Base-by-base conservation (phyloP, 2,329 filamentous ascomycete genomes). In the Chaetomium olivaceum region DNA sequence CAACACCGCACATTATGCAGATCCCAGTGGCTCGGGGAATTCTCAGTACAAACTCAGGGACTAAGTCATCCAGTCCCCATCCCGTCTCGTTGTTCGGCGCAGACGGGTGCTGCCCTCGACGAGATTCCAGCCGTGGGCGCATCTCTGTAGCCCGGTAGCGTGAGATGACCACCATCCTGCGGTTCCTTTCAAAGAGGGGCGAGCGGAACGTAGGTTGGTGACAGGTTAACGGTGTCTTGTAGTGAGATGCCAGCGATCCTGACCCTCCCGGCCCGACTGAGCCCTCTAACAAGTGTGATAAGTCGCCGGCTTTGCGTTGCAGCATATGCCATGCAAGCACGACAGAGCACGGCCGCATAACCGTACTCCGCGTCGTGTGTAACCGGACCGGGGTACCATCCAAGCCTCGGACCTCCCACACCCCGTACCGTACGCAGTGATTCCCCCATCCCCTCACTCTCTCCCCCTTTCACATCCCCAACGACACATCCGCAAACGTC, bases 401-500 rank as follows among this genome's bases (percentile, higher is more conserved):
- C 33, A 12, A 36, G 8, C 33, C 8, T 36, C 33, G 33, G 33
- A 36, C 1, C 11, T 36, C 33, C 33, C 33, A 36, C 8, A 36
- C 12, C 33, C 33, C 33, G 33, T 36, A 29, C 6, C 6, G 27
- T 29, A 29, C 3, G 27, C 6, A 9, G 33, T 36, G 1, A 12
- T 12, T 36, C 33, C 33, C 33, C 21, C 27, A 29, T 25, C 50
- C 21, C 50, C 21, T 23, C 21, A 23, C 25, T 5, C 50, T 16
- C 16, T 12, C 14, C 25, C 25, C 14, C 25, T 5, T 25, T 54
- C 25, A 54, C 16, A 16, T 9, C 51, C 54, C 29, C 7, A 12
- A 33, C n/a, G 72, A 77, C 61, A 80, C 74, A 16, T 79, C 77
- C 19, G 72, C 72, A 79, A 81, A 86, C 8, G 78, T 74, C 5